Evolutionary conservation across 2,329 filamentous ascomycete species (phyloP).

Genomic region (Verticillium longisporum): DNA sequence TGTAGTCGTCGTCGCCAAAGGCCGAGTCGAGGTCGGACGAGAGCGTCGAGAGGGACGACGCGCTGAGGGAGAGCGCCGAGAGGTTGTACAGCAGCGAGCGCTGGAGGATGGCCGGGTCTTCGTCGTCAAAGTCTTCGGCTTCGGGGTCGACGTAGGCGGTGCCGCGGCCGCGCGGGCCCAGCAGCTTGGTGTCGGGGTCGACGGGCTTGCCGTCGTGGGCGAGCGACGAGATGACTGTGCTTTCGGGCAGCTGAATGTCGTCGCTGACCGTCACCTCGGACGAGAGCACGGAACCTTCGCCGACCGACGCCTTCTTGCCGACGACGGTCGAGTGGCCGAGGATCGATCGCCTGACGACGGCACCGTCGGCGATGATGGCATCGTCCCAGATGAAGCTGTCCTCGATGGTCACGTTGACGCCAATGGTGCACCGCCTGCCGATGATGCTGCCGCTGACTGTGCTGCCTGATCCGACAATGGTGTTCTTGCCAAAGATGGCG

Average conservation of each 20-base stretch:
- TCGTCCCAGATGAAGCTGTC: slow-evolving; percentile 87
- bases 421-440: slow-evolving; percentile 79
- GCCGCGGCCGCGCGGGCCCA: slow-evolving; percentile 45
- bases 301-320: slow-evolving; percentile 63
- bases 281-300: slow-evolving; percentile 70
- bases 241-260: slow-evolving; percentile 37
- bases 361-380: slow-evolving; percentile 67
- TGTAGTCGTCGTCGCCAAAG: slow-evolving; percentile 60
- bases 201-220: slow-evolving; percentile 27
- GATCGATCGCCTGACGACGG: slow-evolving; percentile 64
- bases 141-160: slow-evolving; percentile 38
- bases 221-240: slow-evolving; percentile 26
- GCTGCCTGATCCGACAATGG: slow-evolving; percentile 66
- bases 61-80: slow-evolving; percentile 44
- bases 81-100: slow-evolving; percentile 49
- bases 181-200: slow-evolving; percentile 33
- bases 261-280: slow-evolving; percentile 69
- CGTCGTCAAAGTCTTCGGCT: slow-evolving; percentile 41
- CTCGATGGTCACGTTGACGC: slow-evolving; percentile 71
- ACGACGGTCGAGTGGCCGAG: slow-evolving; percentile 67
- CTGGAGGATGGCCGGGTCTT: slow-evolving; percentile 45
- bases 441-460: slow-evolving; percentile 70
- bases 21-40: slow-evolving; percentile 61
- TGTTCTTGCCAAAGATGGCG: slow-evolving; percentile 71
- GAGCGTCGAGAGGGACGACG: slow-evolving; percentile 49